phyloP scores from a whole-genome alignment of 176 grass and related monocot species.

The Oryza rufipogon region DNA sequence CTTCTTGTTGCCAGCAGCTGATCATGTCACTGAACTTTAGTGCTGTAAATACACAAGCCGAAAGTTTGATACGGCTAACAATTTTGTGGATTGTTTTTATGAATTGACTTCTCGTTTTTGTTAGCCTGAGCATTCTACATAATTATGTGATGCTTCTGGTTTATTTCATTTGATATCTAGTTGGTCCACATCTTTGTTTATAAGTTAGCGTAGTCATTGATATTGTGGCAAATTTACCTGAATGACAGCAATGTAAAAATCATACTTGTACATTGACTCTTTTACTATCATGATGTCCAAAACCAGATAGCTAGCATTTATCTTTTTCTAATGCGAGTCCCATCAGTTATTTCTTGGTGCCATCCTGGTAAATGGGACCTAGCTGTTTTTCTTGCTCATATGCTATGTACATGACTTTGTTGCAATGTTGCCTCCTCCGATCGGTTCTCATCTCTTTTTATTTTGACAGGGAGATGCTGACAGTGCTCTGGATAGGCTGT shows the following conservation, averaged over 20 bases:
- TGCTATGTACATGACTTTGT: not conserved
- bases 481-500: constrained; percentile 82
- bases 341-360: not conserved
- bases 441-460: constrained; percentile 1
- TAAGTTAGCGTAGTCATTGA: not conserved
- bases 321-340: not conserved
- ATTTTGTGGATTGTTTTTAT: not conserved
- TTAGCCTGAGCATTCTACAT: not conserved
- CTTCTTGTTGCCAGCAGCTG: not conserved
- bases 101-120: not conserved
- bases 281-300: not conserved
- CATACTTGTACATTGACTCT: not conserved
- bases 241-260: not conserved
- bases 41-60: not conserved
- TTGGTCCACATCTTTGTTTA: not conserved
- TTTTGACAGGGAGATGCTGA: constrained; percentile 73
- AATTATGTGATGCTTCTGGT: not conserved
- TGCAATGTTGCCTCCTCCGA: not conserved
- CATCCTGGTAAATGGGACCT: not conserved
- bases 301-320: not conserved
- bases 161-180: not conserved
- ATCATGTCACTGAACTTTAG: not conserved
- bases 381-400: not conserved
- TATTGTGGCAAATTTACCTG: not conserved
- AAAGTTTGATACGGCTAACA: not conserved